Conservation (phyloP, 2,329 filamentous ascomycete genomes). For the Nemania sp. region DNA sequence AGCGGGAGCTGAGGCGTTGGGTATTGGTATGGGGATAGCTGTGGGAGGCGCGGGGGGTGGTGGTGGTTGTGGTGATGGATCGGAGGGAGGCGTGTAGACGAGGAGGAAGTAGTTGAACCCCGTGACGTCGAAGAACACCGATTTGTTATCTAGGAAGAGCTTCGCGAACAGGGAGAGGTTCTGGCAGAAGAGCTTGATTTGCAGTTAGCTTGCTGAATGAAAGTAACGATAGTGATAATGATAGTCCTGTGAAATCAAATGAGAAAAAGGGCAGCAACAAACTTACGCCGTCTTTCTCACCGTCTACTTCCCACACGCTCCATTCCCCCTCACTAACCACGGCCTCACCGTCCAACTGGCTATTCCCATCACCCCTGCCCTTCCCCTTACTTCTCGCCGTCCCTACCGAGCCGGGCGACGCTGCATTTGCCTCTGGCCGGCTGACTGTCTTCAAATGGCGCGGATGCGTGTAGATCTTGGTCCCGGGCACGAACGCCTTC, state of each 20-base stretch:
- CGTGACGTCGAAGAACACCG: slow-evolving; percentile 95
- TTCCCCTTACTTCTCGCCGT: slow-evolving; percentile 54
- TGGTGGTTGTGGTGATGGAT: slow-evolving; percentile 17
- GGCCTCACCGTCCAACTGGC: slow-evolving; percentile 56
- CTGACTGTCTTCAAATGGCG: slow-evolving; percentile 58
- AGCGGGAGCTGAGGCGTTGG: not conserved
- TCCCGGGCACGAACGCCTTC: slow-evolving; percentile 68
- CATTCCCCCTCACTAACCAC: slow-evolving; percentile 76
- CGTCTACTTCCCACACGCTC: slow-evolving; percentile 93
- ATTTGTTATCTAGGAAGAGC: slow-evolving; percentile 97
- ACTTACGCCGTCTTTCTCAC: slow-evolving; percentile 80
- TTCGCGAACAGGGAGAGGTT: slow-evolving; percentile 97
- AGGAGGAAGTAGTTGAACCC: slow-evolving; percentile 96
- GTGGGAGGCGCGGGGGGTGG: slow-evolving; percentile 5
- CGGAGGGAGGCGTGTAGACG: slow-evolving; percentile 71
- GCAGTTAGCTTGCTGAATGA: slow-evolving; percentile 23
- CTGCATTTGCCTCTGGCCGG: slow-evolving; percentile 42
- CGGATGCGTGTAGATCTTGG: slow-evolving; percentile 77
- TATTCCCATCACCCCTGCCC: slow-evolving; percentile 47
- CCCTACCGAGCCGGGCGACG: slow-evolving; percentile 42
- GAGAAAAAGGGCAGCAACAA: not conserved
- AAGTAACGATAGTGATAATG: too few relatives aligned
- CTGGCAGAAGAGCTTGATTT: slow-evolving; percentile 83
- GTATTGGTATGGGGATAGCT: too few relatives aligned
- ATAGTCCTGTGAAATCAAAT: not conserved